Evolutionary conservation across 176 grass and related monocot genomes (phyloP).

Genomic region (Alloteropsis semialata): DNA sequence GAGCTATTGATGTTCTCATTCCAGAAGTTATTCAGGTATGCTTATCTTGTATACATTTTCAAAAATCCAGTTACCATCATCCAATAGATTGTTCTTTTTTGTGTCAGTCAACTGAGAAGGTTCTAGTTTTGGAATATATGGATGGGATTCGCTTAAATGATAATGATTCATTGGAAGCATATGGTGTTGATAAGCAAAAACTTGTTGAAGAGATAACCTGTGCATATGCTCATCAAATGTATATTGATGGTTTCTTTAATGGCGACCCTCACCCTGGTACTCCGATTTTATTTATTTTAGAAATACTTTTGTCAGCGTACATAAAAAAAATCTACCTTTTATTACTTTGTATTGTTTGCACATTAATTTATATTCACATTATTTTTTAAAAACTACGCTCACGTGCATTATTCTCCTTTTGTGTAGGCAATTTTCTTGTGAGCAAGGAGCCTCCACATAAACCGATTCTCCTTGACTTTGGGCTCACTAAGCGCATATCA

Average conservation of each 20-base stretch:
- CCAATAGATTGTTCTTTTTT: too few relatives aligned
- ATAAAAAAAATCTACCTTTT: too few relatives aligned
- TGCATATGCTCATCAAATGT: constrained; percentile 98
- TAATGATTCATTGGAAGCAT: constrained; percentile 60
- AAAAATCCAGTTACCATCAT: too few relatives aligned
- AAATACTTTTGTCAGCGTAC: too few relatives aligned
- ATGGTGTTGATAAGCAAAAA: constrained; percentile 94
- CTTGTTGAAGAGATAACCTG: constrained; percentile 94
- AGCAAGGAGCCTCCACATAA: constrained; percentile 89
- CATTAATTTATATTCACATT: neutral
- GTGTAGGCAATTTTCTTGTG: constrained; percentile 92
- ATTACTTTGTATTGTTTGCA: constrained; percentile 6
- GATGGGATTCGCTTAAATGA: constrained; percentile 94
- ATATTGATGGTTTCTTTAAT: constrained; percentile 95
- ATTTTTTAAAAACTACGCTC: too few relatives aligned
- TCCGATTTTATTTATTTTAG: constrained; percentile 7
- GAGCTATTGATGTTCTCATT: constrained; percentile 68
- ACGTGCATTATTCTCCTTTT: constrained; percentile 4
- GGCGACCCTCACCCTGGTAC: constrained; percentile 98
- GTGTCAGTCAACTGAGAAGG: constrained; percentile 89
- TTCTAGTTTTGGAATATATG: constrained; percentile 97
- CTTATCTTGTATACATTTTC: too few relatives aligned
- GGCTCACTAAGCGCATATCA: constrained; percentile 85
- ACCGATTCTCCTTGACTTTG: constrained; percentile 98
- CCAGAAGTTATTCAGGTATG: constrained; percentile 96